Percentiles rank a stretch among this genome's conserved stretches.
These are phyloP conservation scores for Planoprotostelium fungivorum DNA, from an alignment of 78 protist species.

Conservation along the genomic window DNA sequence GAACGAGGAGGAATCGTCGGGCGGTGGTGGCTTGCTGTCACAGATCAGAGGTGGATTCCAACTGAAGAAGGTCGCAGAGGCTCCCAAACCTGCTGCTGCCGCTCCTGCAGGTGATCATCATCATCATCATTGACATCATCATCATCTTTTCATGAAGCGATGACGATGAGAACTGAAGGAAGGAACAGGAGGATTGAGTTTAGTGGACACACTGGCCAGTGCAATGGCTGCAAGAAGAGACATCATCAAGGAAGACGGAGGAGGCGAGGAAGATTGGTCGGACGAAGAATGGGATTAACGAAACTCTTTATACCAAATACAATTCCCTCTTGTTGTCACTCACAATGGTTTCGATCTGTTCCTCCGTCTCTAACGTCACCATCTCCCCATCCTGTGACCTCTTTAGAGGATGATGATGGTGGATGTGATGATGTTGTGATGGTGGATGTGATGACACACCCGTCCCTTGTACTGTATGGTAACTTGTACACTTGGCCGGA, in stretches of 20 bases:
- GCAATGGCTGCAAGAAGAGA: constrained; percentile 63
- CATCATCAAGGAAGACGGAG: constrained; percentile 50
- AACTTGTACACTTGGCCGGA: background rate
- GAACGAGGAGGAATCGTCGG: background rate
- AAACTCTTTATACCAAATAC: no score
- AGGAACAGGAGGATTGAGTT: background rate
- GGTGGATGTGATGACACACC: no score
- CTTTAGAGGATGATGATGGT: background rate
- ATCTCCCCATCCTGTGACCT: background rate
- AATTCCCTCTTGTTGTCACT: background rate
- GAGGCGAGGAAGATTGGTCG: constrained; percentile 47
- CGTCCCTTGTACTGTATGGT: background rate
- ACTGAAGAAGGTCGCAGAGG: background rate
- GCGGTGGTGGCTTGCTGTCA: background rate
- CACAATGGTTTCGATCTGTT: background rate
- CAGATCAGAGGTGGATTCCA: background rate
- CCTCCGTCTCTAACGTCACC: background rate
- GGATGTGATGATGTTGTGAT: no score
- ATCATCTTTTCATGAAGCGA: no score
- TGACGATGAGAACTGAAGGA: background rate
- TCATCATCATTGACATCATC: no score
- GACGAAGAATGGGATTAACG: constrained; percentile 41
- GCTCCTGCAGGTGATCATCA: no score
- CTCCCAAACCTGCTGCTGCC: background rate
- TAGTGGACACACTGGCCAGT: constrained; percentile 41